Conservation (phyloP, 306 rosid genomes). For the Neltuma alba region DNA sequence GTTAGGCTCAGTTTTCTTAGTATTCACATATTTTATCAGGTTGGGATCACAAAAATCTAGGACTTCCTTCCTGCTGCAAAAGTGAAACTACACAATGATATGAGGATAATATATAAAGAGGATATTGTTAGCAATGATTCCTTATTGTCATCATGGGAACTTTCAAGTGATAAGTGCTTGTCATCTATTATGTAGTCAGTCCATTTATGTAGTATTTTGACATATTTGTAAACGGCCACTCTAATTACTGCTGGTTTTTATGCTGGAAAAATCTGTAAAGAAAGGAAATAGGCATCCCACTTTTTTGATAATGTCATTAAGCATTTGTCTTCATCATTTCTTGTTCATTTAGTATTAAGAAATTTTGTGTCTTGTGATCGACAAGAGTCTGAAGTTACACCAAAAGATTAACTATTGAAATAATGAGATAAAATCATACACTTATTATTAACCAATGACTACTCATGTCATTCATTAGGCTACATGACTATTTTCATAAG, state of each 20-base stretch:
- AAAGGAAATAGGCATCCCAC: background rate
- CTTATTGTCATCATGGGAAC: background rate
- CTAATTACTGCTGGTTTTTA: background rate
- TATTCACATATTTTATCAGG: slow-evolving; percentile 44
- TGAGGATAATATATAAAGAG: no score
- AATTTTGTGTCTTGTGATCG: no score
- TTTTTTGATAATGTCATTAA: background rate
- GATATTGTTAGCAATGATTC: background rate
- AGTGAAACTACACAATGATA: slow-evolving; percentile 4
- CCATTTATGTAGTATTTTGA: background rate
- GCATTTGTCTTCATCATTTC: background rate
- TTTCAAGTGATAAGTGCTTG: background rate
- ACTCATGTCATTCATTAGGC: background rate
- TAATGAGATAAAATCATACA: background rate
- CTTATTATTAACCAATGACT: background rate
- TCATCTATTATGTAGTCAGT: background rate
- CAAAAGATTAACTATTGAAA: background rate
- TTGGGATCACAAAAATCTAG: slow-evolving; percentile 52
- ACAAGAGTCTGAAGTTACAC: background rate
- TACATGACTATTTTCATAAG: background rate
- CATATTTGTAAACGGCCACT: background rate
- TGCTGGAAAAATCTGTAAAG: background rate
- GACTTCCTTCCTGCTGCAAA: slow-evolving; percentile 37
- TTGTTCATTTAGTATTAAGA: background rate
- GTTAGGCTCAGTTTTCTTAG: slow-evolving; percentile 35